Base-by-base conservation (phyloP, 2,329 filamentous ascomycete genomes). In the Alternaria solani region DNA sequence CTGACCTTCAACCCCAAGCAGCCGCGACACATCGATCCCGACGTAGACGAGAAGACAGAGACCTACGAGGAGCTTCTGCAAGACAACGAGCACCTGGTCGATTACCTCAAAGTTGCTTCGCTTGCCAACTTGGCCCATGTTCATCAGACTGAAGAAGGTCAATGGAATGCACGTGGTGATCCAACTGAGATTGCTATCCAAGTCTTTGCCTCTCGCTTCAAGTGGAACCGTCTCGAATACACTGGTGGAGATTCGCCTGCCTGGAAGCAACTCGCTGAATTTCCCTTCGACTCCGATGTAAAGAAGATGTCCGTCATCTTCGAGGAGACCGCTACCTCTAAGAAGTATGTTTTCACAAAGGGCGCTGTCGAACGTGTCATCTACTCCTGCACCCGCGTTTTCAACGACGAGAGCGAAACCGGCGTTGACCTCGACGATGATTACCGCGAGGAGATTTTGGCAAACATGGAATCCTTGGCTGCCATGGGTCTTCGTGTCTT, bases 241-340 rank as follows among this genome's bases (percentile, higher is more conserved):
- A 49, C 46, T 14, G 46, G 46, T 36, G 46, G 46, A 36, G 46
- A 49, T 25, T 36, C 46, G 16, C 46, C 46, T 49, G 60, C 64
- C 2, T 77, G 74, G 75, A 70, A 76, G 41, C 67, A 71, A 36
- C 56, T 88, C 39, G 86, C 87, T 1, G 90, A 92, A 67, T 91
- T 88, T 60, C 89, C 89, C 0, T 92, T 92, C 63, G 90, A 92
- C 70, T 91, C 88, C 0, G 86, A 86, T 57, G 84, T 91, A 65
- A 92, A 92, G 81, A 90, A 88, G 68, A 92, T 92, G 89, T 90
- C 88, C 0, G 88, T 91, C 32, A 87, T 91, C 51, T 90, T 89
- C 69, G 71, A 69, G 36, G 64, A 68, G 32, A 69, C 66, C 11
- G 71, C 78, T 5, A 74, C 73, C 2, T 74, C 78, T 26, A 76